Evolutionary conservation across 225 moss, liverwort and hornwort genomes (phyloP).

Genomic region (Pseudoscleropodium purum): DNA sequence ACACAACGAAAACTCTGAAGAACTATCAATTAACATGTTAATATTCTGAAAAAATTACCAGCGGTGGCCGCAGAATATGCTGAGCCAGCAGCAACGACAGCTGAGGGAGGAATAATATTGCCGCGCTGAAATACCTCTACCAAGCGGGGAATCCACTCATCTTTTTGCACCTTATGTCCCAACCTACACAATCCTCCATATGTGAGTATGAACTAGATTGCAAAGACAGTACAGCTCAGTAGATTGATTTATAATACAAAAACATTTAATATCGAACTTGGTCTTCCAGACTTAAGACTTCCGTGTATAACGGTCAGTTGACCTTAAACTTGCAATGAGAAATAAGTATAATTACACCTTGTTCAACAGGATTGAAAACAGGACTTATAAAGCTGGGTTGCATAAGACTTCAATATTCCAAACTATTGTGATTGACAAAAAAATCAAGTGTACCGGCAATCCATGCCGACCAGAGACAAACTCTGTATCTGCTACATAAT

Average conservation of each 20-base stretch:
- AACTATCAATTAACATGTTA: not conserved
- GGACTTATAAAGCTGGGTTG: not conserved
- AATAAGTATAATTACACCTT: not conserved
- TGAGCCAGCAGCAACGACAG: constrained; percentile 82
- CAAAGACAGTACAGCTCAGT: not conserved
- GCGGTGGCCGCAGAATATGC: constrained; percentile 86
- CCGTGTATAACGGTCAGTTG: not conserved
- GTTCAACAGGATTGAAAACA: not conserved
- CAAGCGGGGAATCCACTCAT: constrained; percentile 80
- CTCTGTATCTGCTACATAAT: constrained; percentile 18
- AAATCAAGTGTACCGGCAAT: constrained; percentile 14
- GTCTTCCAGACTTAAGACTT: not conserved
- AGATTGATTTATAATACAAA: not conserved
- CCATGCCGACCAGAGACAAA: constrained; percentile 31
- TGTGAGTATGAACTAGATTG: constrained; percentile 4
- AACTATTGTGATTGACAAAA: not conserved
- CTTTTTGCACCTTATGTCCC: constrained; percentile 97
- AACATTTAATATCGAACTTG: not conserved
- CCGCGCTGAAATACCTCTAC: constrained; percentile 79
- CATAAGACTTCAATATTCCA: not conserved
- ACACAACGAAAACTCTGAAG: not conserved
- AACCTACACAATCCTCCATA: constrained; percentile 37
- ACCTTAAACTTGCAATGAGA: not conserved
- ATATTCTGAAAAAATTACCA: constrained; percentile 30
- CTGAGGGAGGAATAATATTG: constrained; percentile 60